Evolutionary conservation across 306 rosid genomes (phyloP).

Genomic region (Notholithocarpus densiflorus): DNA sequence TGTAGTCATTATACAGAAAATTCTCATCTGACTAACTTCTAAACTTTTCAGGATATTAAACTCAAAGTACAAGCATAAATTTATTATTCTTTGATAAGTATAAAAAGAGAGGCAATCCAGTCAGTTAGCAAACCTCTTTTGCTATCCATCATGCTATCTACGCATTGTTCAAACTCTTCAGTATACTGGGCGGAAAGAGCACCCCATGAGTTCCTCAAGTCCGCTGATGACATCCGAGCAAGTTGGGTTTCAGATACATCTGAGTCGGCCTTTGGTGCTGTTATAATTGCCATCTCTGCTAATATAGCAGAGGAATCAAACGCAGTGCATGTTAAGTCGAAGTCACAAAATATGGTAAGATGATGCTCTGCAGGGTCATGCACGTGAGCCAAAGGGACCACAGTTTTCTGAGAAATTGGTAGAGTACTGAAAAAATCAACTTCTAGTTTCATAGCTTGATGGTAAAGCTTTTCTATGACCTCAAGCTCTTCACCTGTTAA

Average conservation of each 20-base stretch:
- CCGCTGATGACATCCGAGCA: conserved; percentile 72
- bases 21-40: not conserved
- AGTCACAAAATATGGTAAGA: conserved; percentile 81
- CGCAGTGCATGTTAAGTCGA: conserved; percentile 89
- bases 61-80: not conserved
- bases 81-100: too few species aligned
- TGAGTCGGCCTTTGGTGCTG: conserved; percentile 80
- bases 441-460: conserved; percentile 93
- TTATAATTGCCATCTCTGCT: conserved; percentile 91
- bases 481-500: conserved; percentile 99
- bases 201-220: conserved; percentile 79
- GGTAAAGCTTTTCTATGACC: conserved; percentile 89
- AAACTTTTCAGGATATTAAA: not conserved
- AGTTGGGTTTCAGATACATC: conserved; percentile 60
- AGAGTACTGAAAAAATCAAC: conserved; percentile 79
- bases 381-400: conserved; percentile 68
- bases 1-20: not conserved
- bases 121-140: conserved; percentile 48
- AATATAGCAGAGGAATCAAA: conserved; percentile 95
- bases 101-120: not conserved
- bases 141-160: conserved; percentile 66
- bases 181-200: conserved; percentile 76
- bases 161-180: conserved; percentile 88
- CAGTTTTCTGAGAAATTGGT: conserved; percentile 69
- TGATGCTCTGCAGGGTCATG: conserved; percentile 62